Conservation (phyloP, 345 rosid species). For the Acer saccharum region DNA sequence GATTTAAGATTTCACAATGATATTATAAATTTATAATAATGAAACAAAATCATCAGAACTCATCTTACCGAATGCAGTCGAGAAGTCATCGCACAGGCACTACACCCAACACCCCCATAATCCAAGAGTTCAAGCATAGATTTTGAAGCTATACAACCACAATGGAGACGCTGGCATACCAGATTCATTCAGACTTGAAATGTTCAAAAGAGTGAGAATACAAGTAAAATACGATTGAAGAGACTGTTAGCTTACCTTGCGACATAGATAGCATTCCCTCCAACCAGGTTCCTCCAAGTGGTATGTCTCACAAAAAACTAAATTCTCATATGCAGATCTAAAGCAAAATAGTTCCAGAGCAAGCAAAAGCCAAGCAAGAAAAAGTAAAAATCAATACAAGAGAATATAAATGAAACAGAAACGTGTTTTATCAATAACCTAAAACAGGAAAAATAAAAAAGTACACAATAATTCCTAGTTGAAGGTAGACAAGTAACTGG, state of each 20-base stretch:
- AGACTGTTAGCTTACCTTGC: conserved; percentile 47
- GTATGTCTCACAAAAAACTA: conserved; percentile 66
- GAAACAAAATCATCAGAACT: conserved; percentile 16
- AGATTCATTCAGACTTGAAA: conserved; percentile 21
- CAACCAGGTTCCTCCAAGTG: conserved; percentile 84
- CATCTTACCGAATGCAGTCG: conserved; percentile 49
- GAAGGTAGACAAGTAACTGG: neutral
- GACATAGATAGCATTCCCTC: conserved; percentile 76
- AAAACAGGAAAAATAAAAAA: neutral
- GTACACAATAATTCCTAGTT: neutral
- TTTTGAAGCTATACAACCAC: conserved; percentile 85
- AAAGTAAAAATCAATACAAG: neutral
- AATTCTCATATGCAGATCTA: conserved; percentile 76
- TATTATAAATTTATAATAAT: neutral
- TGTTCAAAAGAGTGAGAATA: neutral
- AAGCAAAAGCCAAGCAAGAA: conserved; percentile 7
- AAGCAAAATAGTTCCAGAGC: neutral
- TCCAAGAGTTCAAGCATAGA: conserved; percentile 63
- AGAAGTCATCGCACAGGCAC: conserved; percentile 46
- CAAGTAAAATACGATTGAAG: neutral
- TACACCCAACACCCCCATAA: conserved; percentile 82
- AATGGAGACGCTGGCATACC: conserved; percentile 71
- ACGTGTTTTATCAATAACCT: neutral
- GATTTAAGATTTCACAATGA: neutral
- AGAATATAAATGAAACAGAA: conserved; percentile 8